Percentiles rank a stretch among this genome's conserved stretches.
These are phyloP conservation scores for Lobosporangium transversale DNA, from an alignment of 192 early-diverging fungal species.

Conservation along the genomic window DNA sequence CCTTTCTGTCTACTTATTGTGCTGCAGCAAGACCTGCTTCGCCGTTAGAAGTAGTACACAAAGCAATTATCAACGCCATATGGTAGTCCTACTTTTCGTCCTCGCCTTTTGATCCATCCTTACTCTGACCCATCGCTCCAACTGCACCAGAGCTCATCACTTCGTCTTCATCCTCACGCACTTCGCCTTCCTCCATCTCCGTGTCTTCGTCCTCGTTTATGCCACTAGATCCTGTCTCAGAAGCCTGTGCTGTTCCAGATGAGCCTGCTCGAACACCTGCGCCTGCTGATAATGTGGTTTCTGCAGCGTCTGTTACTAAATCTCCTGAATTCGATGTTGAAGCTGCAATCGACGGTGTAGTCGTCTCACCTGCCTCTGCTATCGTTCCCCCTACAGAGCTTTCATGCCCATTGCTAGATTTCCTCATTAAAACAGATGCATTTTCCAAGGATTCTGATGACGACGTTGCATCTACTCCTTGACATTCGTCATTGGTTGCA, in stretches of 20 bases:
- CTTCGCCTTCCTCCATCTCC: constrained; percentile 52
- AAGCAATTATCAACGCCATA: too few species aligned
- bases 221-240: too few species aligned
- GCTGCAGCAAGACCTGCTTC: too few species aligned
- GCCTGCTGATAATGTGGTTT: neutral
- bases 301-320: neutral
- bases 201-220: constrained; percentile 38
- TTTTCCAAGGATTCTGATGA: neutral
- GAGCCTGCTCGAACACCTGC: neutral
- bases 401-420: too few species aligned
- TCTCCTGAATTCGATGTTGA: neutral
- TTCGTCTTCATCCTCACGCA: constrained; percentile 45
- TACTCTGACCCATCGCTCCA: neutral
- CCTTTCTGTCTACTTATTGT: too few species aligned
- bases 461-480: neutral
- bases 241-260: neutral
- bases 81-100: neutral
- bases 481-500: neutral
- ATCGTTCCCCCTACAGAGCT: too few species aligned
- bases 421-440: too few species aligned
- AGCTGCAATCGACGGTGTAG: neutral
- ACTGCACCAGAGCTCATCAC: constrained; percentile 49
- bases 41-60: too few species aligned
- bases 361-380: neutral
- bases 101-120: constrained; percentile 1